phyloP scores from a whole-genome alignment of 2,329 filamentous ascomycete species.

The Lecanoromycetidae sp. region DNA sequence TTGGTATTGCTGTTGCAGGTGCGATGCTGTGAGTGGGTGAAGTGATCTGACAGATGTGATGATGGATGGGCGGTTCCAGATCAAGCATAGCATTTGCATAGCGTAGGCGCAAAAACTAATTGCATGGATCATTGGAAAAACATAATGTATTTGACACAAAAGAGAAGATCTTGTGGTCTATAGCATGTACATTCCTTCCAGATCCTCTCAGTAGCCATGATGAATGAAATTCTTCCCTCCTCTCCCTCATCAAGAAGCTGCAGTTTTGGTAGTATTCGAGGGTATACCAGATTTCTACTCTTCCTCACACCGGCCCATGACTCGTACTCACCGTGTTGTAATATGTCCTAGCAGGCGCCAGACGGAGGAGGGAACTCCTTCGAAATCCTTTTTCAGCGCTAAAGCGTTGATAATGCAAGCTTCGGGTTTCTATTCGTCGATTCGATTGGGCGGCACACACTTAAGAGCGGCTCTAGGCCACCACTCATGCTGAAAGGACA shows the following conservation, averaged over 20 bases:
- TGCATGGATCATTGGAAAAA: neutral
- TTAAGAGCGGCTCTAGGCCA: neutral
- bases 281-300: too few relatives aligned
- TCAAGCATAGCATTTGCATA: neutral
- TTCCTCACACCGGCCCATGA: too few relatives aligned
- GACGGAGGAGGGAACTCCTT: neutral
- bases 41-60: neutral
- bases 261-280: too few relatives aligned
- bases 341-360: too few relatives aligned
- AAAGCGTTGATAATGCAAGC: neutral
- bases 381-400: neutral
- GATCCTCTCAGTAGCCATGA: too few relatives aligned
- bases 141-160: neutral
- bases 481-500: neutral
- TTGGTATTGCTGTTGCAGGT: neutral
- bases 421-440: conserved; percentile 2
- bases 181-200: too few relatives aligned
- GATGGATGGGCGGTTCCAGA: neutral
- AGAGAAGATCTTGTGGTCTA: neutral
- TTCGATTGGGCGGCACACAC: neutral
- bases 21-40: neutral
- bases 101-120: neutral
- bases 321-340: too few relatives aligned
- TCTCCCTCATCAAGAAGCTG: too few relatives aligned
- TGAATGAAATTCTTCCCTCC: too few relatives aligned